phyloP scores from a whole-genome alignment of 2,329 filamentous ascomycete genomes.

The Botrytis fragariae region DNA sequence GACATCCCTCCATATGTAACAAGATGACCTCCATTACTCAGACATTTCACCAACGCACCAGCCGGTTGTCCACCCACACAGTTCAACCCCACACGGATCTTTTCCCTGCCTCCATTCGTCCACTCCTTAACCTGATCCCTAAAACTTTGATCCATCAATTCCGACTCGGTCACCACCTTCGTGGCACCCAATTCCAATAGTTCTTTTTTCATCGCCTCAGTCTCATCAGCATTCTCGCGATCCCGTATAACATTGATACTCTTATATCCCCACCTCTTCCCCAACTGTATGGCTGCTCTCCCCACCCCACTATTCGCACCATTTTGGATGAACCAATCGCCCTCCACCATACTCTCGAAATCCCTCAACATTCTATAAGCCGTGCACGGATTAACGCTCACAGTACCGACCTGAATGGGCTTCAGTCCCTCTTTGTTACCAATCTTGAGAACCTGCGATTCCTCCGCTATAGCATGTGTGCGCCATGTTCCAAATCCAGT shows the following conservation, averaged over 20 bases:
- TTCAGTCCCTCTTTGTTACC: constrained; percentile 68
- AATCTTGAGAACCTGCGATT: constrained; percentile 64
- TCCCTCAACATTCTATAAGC: constrained; percentile 91
- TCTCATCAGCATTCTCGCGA: constrained; percentile 61
- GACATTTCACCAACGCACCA: constrained; percentile 70
- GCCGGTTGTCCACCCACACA: constrained; percentile 90
- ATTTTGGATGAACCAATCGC: constrained; percentile 96
- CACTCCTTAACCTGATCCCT: constrained; percentile 58
- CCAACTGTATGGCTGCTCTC: constrained; percentile 86
- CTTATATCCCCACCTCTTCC: constrained; percentile 78
- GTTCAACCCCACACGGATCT: constrained; percentile 78
- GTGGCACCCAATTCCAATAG: constrained; percentile 56
- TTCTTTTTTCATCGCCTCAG: constrained; percentile 61
- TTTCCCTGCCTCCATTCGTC: constrained; percentile 64
- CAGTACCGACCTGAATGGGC: constrained; percentile 78
- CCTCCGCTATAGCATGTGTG: constrained; percentile 74
- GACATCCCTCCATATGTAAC: constrained; percentile 97
- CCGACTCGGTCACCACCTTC: constrained; percentile 49
- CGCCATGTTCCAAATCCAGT: constrained; percentile 92
- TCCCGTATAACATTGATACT: constrained; percentile 87
- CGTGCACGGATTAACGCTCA: constrained; percentile 89
- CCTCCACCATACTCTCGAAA: constrained; percentile 64
- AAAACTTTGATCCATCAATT: constrained; percentile 47
- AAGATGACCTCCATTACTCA: constrained; percentile 68
- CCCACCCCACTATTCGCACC: constrained; percentile 94